These are phyloP conservation scores for Neurospora sp. DNA, from an alignment of 495 filamentous ascomycete genomes.

Conservation along the genomic window DNA sequence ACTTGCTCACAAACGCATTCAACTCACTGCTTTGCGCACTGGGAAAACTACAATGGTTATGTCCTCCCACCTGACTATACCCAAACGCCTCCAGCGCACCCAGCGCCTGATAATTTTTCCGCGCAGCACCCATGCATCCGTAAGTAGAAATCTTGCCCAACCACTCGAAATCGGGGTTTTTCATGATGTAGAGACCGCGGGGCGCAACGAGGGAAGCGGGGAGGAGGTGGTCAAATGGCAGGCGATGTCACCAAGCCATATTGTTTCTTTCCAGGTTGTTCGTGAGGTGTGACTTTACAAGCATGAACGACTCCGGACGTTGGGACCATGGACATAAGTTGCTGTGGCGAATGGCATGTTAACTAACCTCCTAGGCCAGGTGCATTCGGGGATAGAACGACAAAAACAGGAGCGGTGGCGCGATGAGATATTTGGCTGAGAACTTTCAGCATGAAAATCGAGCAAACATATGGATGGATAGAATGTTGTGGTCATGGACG, in stretches of 20 bases:
- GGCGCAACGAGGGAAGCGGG: constrained; percentile 37
- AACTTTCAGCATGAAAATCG: not conserved
- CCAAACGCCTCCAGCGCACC: constrained; percentile 40
- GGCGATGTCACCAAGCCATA: not conserved
- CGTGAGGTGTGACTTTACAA: not conserved
- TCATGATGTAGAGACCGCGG: constrained; percentile 36
- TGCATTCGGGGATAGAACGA: not conserved
- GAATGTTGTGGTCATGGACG: not conserved
- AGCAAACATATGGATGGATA: not conserved
- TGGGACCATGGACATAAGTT: not conserved
- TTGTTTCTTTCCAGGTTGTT: not conserved
- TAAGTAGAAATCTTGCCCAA: constrained; percentile 39
- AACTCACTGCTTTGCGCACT: constrained; percentile 33
- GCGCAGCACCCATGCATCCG: constrained; percentile 45
- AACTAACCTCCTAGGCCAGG: not conserved
- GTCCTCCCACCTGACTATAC: constrained; percentile 40
- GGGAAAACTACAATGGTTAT: constrained; percentile 46
- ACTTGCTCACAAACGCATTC: constrained; percentile 44
- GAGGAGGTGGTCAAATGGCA: constrained; percentile 43
- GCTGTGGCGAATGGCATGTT: not conserved
- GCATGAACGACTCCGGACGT: not conserved
- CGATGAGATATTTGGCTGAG: accelerated
- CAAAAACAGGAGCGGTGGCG: accelerated
- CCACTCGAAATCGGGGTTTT: constrained; percentile 45
- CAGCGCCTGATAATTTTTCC: constrained; percentile 39